These are phyloP conservation scores for Apiospora kogelbergensis DNA, from an alignment of 2,329 filamentous ascomycete species.

Conservation along the genomic window DNA sequence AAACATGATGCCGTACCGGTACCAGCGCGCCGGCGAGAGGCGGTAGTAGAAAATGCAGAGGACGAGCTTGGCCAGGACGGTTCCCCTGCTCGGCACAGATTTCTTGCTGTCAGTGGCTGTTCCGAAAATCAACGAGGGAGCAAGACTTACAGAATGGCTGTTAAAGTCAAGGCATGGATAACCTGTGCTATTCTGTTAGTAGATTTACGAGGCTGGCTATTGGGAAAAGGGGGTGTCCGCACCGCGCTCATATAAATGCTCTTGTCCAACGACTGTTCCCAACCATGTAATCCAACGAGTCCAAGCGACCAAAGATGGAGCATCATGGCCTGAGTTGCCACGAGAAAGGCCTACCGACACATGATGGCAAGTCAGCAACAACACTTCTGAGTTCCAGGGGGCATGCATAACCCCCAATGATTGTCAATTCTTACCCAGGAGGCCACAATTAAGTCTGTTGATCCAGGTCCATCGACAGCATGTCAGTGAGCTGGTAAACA, in stretches of 20 bases:
- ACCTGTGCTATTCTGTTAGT: neutral
- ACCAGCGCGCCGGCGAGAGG: slow-evolving; percentile 12
- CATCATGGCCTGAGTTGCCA: slow-evolving; percentile 12
- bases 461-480: neutral
- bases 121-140: too few species aligned
- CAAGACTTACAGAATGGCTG: slow-evolving; percentile 7
- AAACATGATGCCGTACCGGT: slow-evolving; percentile 11
- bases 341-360: slow-evolving; percentile 3
- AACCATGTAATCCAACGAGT: slow-evolving; percentile 13
- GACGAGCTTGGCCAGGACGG: slow-evolving; percentile 14
- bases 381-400: too few species aligned
- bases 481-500: neutral
- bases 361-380: neutral
- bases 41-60: slow-evolving; percentile 17
- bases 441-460: neutral
- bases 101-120: neutral
- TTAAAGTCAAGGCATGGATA: slow-evolving; percentile 7
- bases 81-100: neutral
- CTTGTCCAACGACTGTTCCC: slow-evolving; percentile 15
- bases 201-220: too few species aligned
- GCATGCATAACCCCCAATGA: too few species aligned
- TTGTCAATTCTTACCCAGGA: neutral
- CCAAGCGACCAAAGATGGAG: slow-evolving; percentile 11
- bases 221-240: neutral
- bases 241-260: slow-evolving; percentile 10